phyloP scores from a whole-genome alignment of 1,284 basidiomycete species.

The Austroboletus olivaceoglutinosus region DNA sequence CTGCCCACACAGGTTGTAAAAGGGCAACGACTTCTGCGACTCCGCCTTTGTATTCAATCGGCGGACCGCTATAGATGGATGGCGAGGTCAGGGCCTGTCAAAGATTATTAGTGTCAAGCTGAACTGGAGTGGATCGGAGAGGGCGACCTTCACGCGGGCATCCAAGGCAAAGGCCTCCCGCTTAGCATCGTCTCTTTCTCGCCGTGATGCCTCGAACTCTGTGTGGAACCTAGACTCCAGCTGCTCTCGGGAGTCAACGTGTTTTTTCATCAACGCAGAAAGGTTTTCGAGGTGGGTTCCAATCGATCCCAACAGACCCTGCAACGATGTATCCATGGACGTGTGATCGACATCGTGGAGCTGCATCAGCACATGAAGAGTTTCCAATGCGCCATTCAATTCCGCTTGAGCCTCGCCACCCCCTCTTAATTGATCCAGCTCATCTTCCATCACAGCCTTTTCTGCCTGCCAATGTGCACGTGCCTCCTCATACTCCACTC shows the following conservation, averaged over 20 bases:
- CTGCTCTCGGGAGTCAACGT: constrained; percentile 45
- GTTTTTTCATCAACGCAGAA: constrained; percentile 48
- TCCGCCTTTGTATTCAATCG: constrained; percentile 49
- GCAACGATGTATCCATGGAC: constrained; percentile 51
- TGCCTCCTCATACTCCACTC: constrained; percentile 52
- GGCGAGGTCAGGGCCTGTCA: constrained; percentile 24
- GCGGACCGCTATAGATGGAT: constrained; percentile 27
- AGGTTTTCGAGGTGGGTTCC: constrained; percentile 55
- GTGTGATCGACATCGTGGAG: constrained; percentile 53
- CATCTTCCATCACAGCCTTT: constrained; percentile 49
- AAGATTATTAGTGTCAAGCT: constrained; percentile 5
- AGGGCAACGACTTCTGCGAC: constrained; percentile 57
- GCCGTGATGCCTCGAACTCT: constrained; percentile 56
- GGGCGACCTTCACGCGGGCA: constrained; percentile 43
- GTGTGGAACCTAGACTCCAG: constrained; percentile 53
- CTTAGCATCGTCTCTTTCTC: constrained; percentile 54
- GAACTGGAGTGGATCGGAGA: constrained; percentile 2
- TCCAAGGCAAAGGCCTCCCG: constrained; percentile 46
- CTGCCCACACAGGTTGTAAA: constrained; percentile 73
- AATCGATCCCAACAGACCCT: constrained; percentile 50
- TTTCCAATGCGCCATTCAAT: constrained; percentile 47
- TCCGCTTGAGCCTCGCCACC: constrained; percentile 42
- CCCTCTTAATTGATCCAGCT: constrained; percentile 39
- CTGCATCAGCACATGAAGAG: constrained; percentile 49
- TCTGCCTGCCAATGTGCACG: constrained; percentile 56